Evolutionary conservation across 257 asterid species (phyloP).

Genomic region (Eucommia ulmoides): DNA sequence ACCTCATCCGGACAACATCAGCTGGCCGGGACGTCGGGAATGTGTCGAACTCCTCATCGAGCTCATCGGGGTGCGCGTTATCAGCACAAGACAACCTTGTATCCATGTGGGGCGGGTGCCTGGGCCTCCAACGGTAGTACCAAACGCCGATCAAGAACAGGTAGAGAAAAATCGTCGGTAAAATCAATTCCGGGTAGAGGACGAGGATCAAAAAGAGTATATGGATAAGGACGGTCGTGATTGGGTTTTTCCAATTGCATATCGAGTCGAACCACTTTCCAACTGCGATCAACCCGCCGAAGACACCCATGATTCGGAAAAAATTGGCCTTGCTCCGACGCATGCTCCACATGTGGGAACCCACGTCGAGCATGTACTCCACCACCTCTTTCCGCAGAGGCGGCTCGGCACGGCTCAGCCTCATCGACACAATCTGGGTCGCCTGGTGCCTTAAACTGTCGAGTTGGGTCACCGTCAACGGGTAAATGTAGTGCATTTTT

Average conservation of each 20-base stretch:
- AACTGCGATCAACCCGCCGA: constrained; percentile 40
- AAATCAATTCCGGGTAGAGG: constrained; percentile 47
- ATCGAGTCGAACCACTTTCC: constrained; percentile 64
- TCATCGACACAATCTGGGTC: constrained; percentile 46
- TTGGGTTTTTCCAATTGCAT: constrained; percentile 70
- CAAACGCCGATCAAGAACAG: constrained; percentile 51
- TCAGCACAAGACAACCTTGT: constrained; percentile 62
- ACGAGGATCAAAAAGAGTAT: constrained; percentile 54
- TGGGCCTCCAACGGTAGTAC: constrained; percentile 68
- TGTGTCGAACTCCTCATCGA: constrained; percentile 59
- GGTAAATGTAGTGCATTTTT: constrained; percentile 65
- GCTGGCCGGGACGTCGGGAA: constrained; percentile 51
- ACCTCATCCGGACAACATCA: constrained; percentile 53
- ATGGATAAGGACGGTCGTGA: constrained; percentile 55
- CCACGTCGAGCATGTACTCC: constrained; percentile 68
- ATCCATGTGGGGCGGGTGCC: constrained; percentile 68
- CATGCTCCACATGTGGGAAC: constrained; percentile 80
- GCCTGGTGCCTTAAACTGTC: constrained; percentile 69
- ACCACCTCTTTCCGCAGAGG: constrained; percentile 68
- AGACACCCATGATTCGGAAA: constrained; percentile 52
- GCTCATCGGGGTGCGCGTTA: constrained; percentile 45
- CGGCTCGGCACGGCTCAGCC: constrained; percentile 71
- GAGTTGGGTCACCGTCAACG: constrained; percentile 45
- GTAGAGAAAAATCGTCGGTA: constrained; percentile 59
- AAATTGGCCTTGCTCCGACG: constrained; percentile 64